Percentiles rank a stretch among this genome's conserved stretches.
Evolutionary conservation across 2,329 filamentous ascomycete species (phyloP).

Genomic region (Colletotrichum aenigma): DNA sequence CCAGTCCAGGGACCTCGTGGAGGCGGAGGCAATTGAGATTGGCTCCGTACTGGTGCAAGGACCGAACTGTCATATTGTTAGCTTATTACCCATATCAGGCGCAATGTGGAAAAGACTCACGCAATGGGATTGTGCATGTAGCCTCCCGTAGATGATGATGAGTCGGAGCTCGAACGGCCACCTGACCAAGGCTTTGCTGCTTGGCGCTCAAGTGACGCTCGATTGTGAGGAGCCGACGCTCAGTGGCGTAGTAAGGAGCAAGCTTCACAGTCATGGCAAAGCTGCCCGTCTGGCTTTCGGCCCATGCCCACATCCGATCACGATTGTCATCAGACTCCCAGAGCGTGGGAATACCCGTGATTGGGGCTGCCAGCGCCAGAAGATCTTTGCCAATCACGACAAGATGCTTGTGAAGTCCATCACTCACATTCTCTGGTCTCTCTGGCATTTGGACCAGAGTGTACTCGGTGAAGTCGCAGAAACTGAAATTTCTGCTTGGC

Average conservation of each 20-base stretch:
- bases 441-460: not conserved
- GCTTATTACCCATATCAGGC: not conserved
- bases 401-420: not conserved
- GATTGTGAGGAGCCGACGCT: not conserved
- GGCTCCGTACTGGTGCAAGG: conserved; percentile 7
- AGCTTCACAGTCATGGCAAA: not conserved
- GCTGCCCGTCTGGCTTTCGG: not conserved
- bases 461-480: not conserved
- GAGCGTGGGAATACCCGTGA: not conserved
- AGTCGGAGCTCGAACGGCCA: not conserved
- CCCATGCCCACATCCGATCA: not conserved
- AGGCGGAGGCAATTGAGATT: conserved; percentile 26
- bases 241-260: not conserved
- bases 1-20: conserved; percentile 27
- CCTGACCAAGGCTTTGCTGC: not conserved
- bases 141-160: not conserved
- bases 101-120: not conserved
- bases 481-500: not conserved
- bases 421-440: not conserved
- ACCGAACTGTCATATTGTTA: not conserved
- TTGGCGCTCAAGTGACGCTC: not conserved
- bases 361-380: too few relatives aligned
- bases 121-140: not conserved
- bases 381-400: not conserved
- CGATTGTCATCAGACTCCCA: not conserved